Conservation (phyloP, 1,139 yeast genomes). For the Pichia sp. region DNA sequence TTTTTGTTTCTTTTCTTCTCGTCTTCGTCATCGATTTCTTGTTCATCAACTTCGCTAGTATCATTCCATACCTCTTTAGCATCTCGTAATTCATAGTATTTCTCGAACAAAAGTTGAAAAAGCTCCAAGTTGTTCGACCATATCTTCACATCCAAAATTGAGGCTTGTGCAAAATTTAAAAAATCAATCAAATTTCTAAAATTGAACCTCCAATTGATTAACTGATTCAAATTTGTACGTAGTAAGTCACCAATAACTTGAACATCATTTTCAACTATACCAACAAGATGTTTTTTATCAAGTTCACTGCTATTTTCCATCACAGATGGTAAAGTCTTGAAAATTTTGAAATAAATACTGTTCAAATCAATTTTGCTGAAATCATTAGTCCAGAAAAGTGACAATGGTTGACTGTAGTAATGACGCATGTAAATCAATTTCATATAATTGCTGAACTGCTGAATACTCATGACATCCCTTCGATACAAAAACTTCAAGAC, state of each 20-base stretch:
- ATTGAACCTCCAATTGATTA: conserved; percentile 30
- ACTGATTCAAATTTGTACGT: conserved; percentile 24
- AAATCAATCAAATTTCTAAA: conserved; percentile 29
- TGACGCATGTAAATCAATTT: conserved; percentile 66
- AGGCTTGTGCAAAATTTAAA: conserved; percentile 27
- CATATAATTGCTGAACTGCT: conserved; percentile 48
- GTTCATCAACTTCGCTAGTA: background rate
- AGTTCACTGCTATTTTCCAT: conserved; percentile 31
- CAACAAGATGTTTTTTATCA: conserved; percentile 15
- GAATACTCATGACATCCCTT: conserved; percentile 27
- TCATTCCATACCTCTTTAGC: conserved; percentile 11
- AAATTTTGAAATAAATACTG: conserved; percentile 35
- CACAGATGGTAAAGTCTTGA: conserved; percentile 45
- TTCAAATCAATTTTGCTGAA: conserved; percentile 33
- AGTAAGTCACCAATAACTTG: conserved; percentile 23
- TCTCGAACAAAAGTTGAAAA: conserved; percentile 25
- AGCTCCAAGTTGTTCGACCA: conserved; percentile 30
- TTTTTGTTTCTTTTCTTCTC: background rate
- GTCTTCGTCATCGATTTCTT: background rate
- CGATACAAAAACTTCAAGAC: conserved; percentile 25
- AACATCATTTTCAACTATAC: conserved; percentile 19
- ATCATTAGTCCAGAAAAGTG: conserved; percentile 40
- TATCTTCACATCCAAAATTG: conserved; percentile 21
- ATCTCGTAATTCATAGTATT: conserved; percentile 22
- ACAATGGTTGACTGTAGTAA: conserved; percentile 64